A percentile compares a stretch with the other conserved stretches of the same genome.
These are phyloP conservation scores for Aspergillus hancockii DNA, from an alignment of 495 filamentous ascomycete genomes.

Conservation along the genomic window DNA sequence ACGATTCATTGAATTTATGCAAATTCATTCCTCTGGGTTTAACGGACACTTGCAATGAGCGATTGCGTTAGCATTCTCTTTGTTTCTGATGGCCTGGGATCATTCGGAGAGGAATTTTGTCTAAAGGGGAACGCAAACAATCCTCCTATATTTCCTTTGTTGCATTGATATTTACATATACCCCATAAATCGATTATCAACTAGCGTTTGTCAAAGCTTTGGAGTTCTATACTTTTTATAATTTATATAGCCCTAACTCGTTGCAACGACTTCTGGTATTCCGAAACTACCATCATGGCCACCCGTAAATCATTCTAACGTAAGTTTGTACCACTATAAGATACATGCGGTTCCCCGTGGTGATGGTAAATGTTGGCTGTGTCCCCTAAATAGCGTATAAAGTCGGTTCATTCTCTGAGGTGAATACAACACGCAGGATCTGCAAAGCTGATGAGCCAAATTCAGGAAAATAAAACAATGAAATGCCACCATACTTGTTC, in stretches of 20 bases:
- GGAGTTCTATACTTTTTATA: neutral
- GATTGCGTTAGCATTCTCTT: neutral
- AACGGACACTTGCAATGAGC: neutral
- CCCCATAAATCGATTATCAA: slow-evolving; percentile 3
- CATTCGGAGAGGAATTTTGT: neutral
- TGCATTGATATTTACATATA: neutral
- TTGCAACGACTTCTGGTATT: too few relatives aligned
- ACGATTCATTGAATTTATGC: neutral
- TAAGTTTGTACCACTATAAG: too few relatives aligned
- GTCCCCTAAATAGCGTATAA: too few relatives aligned
- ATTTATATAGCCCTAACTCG: neutral
- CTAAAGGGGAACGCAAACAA: neutral
- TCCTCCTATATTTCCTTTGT: neutral
- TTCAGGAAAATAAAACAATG: too few relatives aligned
- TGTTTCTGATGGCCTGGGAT: neutral
- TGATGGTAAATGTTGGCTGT: too few relatives aligned
- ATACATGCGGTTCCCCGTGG: too few relatives aligned
- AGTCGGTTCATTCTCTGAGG: too few relatives aligned
- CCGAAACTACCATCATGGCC: too few relatives aligned
- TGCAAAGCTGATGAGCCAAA: too few relatives aligned
- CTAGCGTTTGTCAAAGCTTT: neutral
- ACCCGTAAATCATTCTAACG: too few relatives aligned
- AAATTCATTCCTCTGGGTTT: neutral
- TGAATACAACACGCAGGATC: too few relatives aligned
- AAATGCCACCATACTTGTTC: too few relatives aligned